Evolutionary conservation across 2,329 filamentous ascomycete genomes (phyloP), one percentile per base, ranked within the genome.

Genomic region (Elsinoe perseae): DNA sequence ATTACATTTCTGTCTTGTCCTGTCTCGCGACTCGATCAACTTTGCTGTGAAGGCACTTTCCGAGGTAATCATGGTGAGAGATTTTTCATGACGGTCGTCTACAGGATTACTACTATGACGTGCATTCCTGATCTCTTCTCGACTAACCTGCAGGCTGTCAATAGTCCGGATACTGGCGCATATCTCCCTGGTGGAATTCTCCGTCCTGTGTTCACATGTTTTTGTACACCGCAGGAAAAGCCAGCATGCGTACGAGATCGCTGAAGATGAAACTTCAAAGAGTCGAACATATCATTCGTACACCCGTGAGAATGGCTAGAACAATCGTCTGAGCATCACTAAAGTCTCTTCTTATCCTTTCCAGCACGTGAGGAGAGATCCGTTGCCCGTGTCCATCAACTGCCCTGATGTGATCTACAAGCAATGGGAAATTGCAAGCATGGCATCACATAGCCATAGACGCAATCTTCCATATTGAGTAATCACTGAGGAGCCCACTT

Each of bases 381-480:
- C n/a, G n/a, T n/a, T n/a, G n/a, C n/a, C n/a, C n/a, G n/a, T n/a
- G n/a, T n/a, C n/a, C n/a, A 30, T 36, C 32, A 36, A 36, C 32
- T 7, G 28, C 32, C 25, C 21, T 30, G 44, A 3, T n/a, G 16
- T 50, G 23, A 50, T 50, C 16, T 50, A 18, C 44, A 28, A 30
- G 27, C 44, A 32, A 2, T 50, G 25, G 44, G 44, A 50, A 25
- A 50, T 50, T 50, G 21, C 44, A 27, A 25, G 23, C 43, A 25
- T 9, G 14, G 20, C 16, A 25, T 30, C 25, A 21, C 20, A 25
- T 27, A 3, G 43, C 43, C 43, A 48, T 48, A 25, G 4, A 48
- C 23, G 43, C 43, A 48, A 48, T 48, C 43, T 48, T 48, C 43
- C 43, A 30, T 21, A 48, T n/a, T 25, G 21, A 14, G 23, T 12